Evolutionary conservation across 2,329 filamentous ascomycete species (phyloP).

Genomic region (Blastomyces gilchristii): DNA sequence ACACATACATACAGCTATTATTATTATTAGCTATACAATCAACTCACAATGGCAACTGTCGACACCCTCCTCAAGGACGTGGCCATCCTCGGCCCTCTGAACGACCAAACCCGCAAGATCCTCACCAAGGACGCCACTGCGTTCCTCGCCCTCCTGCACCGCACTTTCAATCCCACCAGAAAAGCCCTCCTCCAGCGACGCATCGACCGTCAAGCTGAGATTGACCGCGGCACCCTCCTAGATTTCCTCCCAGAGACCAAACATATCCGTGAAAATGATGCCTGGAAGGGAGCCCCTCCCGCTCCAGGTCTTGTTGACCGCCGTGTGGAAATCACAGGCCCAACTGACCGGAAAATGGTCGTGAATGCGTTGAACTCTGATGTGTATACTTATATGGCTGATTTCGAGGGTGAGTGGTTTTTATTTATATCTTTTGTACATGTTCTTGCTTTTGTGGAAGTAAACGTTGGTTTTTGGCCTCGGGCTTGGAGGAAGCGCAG

Average conservation of each 20-base stretch:
- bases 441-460: not conserved
- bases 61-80: slow-evolving; percentile 80
- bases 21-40: too few relatives aligned
- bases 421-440: not conserved
- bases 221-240: slow-evolving; percentile 77
- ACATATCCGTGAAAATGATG: slow-evolving; percentile 85
- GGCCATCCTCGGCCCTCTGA: slow-evolving; percentile 68
- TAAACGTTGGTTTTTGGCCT: not conserved
- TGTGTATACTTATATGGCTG: slow-evolving; percentile 98
- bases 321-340: slow-evolving; percentile 92
- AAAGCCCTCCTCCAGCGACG: slow-evolving; percentile 83
- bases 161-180: slow-evolving; percentile 82
- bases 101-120: slow-evolving; percentile 75
- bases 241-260: slow-evolving; percentile 95
- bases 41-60: slow-evolving; percentile 53
- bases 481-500: too few relatives aligned
- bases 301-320: slow-evolving; percentile 89
- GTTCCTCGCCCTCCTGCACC: slow-evolving; percentile 88
- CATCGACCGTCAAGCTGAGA: slow-evolving; percentile 75
- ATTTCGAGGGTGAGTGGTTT: slow-evolving; percentile 74
- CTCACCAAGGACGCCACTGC: slow-evolving; percentile 80
- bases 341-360: slow-evolving; percentile 97
- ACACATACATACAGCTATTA: too few relatives aligned
- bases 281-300: slow-evolving; percentile 86
- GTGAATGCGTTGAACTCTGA: slow-evolving; percentile 93